Base-by-base conservation (phyloP, 768 basidiomycete genomes). In the Suillus cothurnatus region DNA sequence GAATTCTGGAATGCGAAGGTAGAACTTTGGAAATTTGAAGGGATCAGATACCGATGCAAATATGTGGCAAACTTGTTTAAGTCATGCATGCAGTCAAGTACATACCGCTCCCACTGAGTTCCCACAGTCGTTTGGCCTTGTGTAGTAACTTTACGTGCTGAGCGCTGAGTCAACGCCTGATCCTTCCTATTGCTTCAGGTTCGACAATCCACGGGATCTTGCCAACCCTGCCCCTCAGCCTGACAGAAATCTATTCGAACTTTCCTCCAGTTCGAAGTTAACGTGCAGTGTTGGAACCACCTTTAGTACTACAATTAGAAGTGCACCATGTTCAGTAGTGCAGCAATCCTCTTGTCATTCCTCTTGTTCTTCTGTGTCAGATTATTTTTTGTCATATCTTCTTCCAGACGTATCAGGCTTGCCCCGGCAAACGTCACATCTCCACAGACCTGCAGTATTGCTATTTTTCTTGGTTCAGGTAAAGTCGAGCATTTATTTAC, bases 381-480 rank as follows among this genome's bases (percentile, higher is more conserved):
- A 28, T 41, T 41, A 41, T 41, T 41, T 41, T 39, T 23, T 26
- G 23, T 23, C 12, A 2, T 41, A 59, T 41, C 14, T 14, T 59
- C 38, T 28, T 59, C 26, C 19, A 59, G 19, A 15, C 38, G 28
- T 63, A 23, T 61, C 28, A 28, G 50, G 21, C 17, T 41, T 19
- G 19, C 19, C 5, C 11, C 15, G 23, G 26, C 19, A 15, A 62
- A 28, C 26, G 5, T 11, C 26, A 26, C 6, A 12, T 28, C 26
- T 59, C 6, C 0, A 41, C 39, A 74, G 55, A 81, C 69, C 66
- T 85, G 84, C 66, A 76, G 74, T 43, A 78, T 97, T 19, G 95
- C 92, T 4, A 86, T 97, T 61, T 97, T 98, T 72, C 85, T 99
- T 15, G 97, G 97, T 64, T 99, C 97, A 74, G 96, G 96, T 92